Percentiles rank a stretch among this genome's conserved stretches.
These are phyloP conservation scores for Chlamydomonas sp. DNA, from an alignment of 139 green algal genomes.

Conservation along the genomic window DNA sequence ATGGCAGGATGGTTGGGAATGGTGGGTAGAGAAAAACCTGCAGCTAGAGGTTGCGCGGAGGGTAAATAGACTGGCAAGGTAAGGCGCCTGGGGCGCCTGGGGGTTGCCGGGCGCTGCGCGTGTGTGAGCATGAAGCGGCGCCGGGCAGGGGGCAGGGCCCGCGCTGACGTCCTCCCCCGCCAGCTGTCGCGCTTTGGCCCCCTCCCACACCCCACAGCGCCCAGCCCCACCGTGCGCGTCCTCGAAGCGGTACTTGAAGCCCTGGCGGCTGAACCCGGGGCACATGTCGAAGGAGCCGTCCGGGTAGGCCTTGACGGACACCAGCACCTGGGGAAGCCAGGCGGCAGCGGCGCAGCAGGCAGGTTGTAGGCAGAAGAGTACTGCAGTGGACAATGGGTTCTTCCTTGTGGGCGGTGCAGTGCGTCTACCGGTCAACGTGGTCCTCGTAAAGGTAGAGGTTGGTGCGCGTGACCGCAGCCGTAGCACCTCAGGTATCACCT, in stretches of 20 bases:
- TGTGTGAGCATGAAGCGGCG: too few relatives aligned
- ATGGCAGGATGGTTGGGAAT: neutral
- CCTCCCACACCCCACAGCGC: neutral
- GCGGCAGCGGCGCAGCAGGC: neutral
- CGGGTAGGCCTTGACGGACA: slow-evolving; percentile 57
- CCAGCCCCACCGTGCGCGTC: slow-evolving; percentile 56
- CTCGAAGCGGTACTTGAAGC: slow-evolving; percentile 65
- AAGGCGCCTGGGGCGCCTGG: too few relatives aligned
- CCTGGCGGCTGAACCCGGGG: slow-evolving; percentile 60
- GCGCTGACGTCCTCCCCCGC: neutral
- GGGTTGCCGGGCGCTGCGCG: too few relatives aligned
- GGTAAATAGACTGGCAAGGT: too few relatives aligned
- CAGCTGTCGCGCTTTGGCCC: neutral
- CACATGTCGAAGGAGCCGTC: slow-evolving; percentile 74
- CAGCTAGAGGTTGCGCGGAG: too few relatives aligned
- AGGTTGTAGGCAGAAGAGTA: neutral
- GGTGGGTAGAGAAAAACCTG: neutral
- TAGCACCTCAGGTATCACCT: too few relatives aligned
- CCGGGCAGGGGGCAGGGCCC: too few relatives aligned
- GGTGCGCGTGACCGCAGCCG: too few relatives aligned
- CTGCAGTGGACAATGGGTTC: too few relatives aligned
- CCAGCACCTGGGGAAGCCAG: slow-evolving; percentile 44
- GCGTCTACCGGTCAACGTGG: too few relatives aligned
- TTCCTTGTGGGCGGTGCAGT: too few relatives aligned
- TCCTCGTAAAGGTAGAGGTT: neutral